Evolutionary conservation across 305 asterid species (phyloP).

Genomic region (Rubia peregrina): DNA sequence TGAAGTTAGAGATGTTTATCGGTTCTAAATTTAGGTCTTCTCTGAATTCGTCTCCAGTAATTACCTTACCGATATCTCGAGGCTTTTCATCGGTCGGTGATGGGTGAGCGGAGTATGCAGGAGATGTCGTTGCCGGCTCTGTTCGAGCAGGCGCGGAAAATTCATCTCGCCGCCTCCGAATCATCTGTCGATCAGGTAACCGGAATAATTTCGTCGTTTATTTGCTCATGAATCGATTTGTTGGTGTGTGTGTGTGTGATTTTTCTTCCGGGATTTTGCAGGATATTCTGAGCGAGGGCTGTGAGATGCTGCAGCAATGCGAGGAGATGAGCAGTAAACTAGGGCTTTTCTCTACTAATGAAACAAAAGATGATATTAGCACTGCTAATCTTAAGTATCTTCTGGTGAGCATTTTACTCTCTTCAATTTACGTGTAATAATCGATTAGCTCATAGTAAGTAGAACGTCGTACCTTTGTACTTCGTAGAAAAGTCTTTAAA

Average conservation of each 20-base stretch:
- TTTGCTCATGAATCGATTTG: background rate
- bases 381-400: slow-evolving; percentile 78
- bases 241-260: background rate
- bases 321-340: slow-evolving; percentile 78
- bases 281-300: slow-evolving; percentile 62
- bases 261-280: slow-evolving; percentile 19
- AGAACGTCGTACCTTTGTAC: too few relatives aligned
- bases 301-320: slow-evolving; percentile 59
- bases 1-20: too few relatives aligned
- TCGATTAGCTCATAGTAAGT: background rate
- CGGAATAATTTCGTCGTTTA: background rate
- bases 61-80: background rate
- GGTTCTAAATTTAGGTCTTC: background rate
- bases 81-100: slow-evolving; percentile 9
- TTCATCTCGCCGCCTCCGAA: slow-evolving; percentile 64
- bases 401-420: slow-evolving; percentile 36
- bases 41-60: background rate
- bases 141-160: slow-evolving; percentile 65
- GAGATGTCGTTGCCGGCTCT: slow-evolving; percentile 65
- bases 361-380: slow-evolving; percentile 86
- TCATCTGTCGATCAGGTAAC: slow-evolving; percentile 67
- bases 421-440: background rate
- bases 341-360: slow-evolving; percentile 77
- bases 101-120: slow-evolving; percentile 62
- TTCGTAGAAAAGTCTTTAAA: background rate